Conservation (phyloP, 2,329 filamentous ascomycete species). For the Cercospora janseana region DNA sequence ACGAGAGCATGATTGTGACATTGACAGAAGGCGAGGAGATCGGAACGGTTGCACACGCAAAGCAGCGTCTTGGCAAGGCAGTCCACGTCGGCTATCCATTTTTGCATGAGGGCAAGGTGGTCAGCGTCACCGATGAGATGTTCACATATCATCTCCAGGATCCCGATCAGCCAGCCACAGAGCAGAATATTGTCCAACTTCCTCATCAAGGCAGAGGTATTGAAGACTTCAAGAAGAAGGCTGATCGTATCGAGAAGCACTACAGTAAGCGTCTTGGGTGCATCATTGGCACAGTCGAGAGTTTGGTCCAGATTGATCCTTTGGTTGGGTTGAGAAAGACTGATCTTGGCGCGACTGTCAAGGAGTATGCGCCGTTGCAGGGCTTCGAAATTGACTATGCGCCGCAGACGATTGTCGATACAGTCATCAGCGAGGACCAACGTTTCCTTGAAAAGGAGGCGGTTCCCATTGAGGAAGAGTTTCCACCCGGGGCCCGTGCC, state of each 20-base stretch:
- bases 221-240: slow-evolving; percentile 78
- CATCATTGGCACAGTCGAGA: slow-evolving; percentile 81
- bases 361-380: slow-evolving; percentile 84
- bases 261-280: slow-evolving; percentile 92
- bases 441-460: slow-evolving; percentile 89
- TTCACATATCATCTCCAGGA: slow-evolving; percentile 79
- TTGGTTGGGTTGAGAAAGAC: slow-evolving; percentile 87
- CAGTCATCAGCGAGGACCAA: slow-evolving; percentile 85
- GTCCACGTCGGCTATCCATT: slow-evolving; percentile 95
- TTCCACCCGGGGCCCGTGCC: slow-evolving; percentile 74
- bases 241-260: slow-evolving; percentile 75
- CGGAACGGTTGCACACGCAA: slow-evolving; percentile 69
- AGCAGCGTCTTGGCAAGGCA: slow-evolving; percentile 75
- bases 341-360: slow-evolving; percentile 84
- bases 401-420: slow-evolving; percentile 85
- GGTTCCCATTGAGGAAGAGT: slow-evolving; percentile 87
- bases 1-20: slow-evolving; percentile 93
- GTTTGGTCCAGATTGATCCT: slow-evolving; percentile 88
- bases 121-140: slow-evolving; percentile 85
- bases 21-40: slow-evolving; percentile 71
- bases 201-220: slow-evolving; percentile 76
- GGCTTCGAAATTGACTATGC: slow-evolving; percentile 88
- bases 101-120: slow-evolving; percentile 86
- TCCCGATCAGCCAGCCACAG: slow-evolving; percentile 39
- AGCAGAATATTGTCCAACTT: slow-evolving; percentile 59